phyloP scores from a whole-genome alignment of 169 alveolate species.

The Babesia ovata region DNA sequence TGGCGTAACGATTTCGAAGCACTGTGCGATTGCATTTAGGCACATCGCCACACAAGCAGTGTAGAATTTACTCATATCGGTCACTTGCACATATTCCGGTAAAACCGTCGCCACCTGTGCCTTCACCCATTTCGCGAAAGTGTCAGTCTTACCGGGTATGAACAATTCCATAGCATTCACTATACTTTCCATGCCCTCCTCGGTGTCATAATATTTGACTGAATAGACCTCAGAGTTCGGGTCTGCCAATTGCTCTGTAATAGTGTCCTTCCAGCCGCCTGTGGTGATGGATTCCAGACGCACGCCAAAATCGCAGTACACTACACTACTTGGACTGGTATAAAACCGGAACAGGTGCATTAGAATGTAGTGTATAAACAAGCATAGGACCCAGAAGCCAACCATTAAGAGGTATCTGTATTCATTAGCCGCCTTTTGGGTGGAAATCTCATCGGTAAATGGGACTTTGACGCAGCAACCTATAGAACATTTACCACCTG shows the following conservation, averaged over 20 bases:
- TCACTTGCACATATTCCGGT: neutral
- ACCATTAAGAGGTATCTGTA: too few relatives aligned
- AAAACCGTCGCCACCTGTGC: neutral
- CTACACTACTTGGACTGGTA: too few relatives aligned
- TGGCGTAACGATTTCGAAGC: neutral
- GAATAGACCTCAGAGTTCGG: neutral
- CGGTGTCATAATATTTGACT: neutral
- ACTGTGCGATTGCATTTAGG: neutral
- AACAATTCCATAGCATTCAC: neutral
- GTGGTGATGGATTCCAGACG: neutral
- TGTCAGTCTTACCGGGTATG: neutral
- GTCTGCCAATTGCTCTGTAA: neutral
- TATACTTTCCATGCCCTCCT: neutral
- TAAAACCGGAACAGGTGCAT: too few relatives aligned
- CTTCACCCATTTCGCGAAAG: slow-evolving; percentile 1
- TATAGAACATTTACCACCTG: neutral
- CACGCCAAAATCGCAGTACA: too few relatives aligned
- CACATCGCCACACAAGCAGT: neutral
- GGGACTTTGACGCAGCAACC: slow-evolving; percentile 30
- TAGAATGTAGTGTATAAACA: too few relatives aligned
- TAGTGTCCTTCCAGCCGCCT: neutral
- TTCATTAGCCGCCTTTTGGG: too few relatives aligned
- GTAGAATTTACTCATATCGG: neutral
- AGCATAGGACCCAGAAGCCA: too few relatives aligned
- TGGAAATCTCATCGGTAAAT: slow-evolving; percentile 2